A percentile compares a stretch with the other conserved stretches of the same genome.
phyloP scores from a whole-genome alignment of 306 rosid species.

The Quercus suber region DNA sequence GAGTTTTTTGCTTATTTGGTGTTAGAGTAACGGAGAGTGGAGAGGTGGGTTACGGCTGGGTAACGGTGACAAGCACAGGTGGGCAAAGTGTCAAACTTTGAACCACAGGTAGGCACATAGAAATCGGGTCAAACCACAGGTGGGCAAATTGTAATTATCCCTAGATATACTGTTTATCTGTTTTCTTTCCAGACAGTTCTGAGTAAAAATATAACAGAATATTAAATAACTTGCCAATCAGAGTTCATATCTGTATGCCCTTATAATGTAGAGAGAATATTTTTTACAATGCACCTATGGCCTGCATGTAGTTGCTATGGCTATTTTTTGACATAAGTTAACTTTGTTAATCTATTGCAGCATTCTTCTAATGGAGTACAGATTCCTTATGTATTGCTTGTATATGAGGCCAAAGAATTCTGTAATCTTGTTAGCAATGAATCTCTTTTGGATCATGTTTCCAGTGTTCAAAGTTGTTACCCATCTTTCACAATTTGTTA shows the following conservation, averaged over 20 bases:
- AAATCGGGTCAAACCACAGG: too few relatives aligned
- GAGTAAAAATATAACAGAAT: neutral
- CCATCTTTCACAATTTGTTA: slow-evolving; percentile 79
- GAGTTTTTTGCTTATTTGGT: too few relatives aligned
- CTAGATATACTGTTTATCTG: neutral
- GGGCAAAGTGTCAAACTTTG: too few relatives aligned
- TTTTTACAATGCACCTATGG: neutral
- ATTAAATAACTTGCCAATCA: neutral
- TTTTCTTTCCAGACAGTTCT: neutral
- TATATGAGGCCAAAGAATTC: slow-evolving; percentile 74
- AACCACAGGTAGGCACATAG: too few relatives aligned
- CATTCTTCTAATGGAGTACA: slow-evolving; percentile 49
- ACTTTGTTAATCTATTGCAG: slow-evolving; percentile 35
- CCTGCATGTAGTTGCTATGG: slow-evolving; percentile 4
- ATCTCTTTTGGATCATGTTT: slow-evolving; percentile 56
- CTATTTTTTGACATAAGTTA: neutral
- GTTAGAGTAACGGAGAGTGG: too few relatives aligned
- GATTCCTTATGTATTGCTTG: slow-evolving; percentile 65
- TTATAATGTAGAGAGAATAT: neutral
- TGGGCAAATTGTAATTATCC: too few relatives aligned
- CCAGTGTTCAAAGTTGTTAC: slow-evolving; percentile 59
- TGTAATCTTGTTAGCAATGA: slow-evolving; percentile 61
- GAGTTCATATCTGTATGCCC: too few relatives aligned
- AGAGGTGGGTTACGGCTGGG: too few relatives aligned
- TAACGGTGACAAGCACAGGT: too few relatives aligned